Evolutionary conservation across 139 green algal species (phyloP), one percentile per base, ranked within the genome.

Genomic region (Haematococcus lacustris): DNA sequence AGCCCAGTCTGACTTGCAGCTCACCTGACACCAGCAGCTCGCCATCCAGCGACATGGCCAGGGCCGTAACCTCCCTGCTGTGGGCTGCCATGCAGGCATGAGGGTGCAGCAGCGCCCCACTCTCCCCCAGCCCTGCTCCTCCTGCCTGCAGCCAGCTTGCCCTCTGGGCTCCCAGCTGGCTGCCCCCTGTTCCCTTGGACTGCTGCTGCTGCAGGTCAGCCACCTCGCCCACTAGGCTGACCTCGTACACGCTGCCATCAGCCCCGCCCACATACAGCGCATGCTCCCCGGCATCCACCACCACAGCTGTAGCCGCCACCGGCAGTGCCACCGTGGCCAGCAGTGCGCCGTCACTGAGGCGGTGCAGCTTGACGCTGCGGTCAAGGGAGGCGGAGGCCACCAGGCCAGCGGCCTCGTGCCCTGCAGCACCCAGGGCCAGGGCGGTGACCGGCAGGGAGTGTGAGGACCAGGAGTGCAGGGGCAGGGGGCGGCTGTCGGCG

Each of bases 391-490:
- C 80, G 3, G 86, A 91, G 2, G 84, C 83, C 1, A 93, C 71
- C 1, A 95, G 40, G 3, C 82, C 80, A 33, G 74, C 83, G 30
- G 64, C 71, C 35, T 82, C 88, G 3, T 21, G 23, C 25, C 67
- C 67, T 0, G 86, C 88, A 0, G 68, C 70, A 13, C 89, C 83
- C 1, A 84, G 51, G 30, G 66, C 62, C 37, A 98, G 60, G 34
- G 64, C 76, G 2, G 89, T 96, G 1, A 98, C 78, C 0, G 88
- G 85, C 25, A 97, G 82, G 0, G 91, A 94, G 78, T 98, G 93
- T n/a, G 21, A 74, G 71, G 68, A 86, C 90, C 90, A 95, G 7
- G 86, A 85, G 71, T 91, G 81, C 60, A 92, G 83, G 1, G 88
- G 79, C 68, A 76, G 65, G 40, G 76, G 77, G 32, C 68, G 68